Evolutionary conservation across 441 rosid genomes (phyloP).

Genomic region (Adansonia grandidieri): DNA sequence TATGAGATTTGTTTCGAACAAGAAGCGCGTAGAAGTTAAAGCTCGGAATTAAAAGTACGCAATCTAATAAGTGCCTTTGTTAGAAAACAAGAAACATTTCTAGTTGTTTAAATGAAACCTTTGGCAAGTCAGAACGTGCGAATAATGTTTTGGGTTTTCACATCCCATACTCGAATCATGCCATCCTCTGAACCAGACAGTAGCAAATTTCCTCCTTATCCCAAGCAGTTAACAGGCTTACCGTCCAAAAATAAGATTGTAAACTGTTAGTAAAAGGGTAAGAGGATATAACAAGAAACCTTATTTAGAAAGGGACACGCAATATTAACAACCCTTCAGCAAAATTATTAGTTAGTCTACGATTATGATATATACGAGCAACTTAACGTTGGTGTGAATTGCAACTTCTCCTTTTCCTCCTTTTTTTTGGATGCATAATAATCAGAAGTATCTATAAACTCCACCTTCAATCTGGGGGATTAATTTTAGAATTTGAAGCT

Average conservation of each 20-base stretch:
- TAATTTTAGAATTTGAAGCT: background rate
- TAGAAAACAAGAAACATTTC: conserved; percentile 7
- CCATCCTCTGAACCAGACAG: conserved; percentile 91
- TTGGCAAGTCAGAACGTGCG: conserved; percentile 65
- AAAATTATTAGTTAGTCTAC: background rate
- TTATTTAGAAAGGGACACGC: background rate
- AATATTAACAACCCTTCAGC: background rate
- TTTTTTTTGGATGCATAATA: background rate
- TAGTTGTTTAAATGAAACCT: conserved; percentile 44
- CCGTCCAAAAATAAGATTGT: conserved; percentile 43
- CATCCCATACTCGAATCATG: conserved; percentile 66
- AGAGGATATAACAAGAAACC: background rate
- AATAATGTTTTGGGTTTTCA: conserved; percentile 46
- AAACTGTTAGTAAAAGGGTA: conserved; percentile 5
- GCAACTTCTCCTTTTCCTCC: background rate
- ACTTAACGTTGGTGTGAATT: background rate
- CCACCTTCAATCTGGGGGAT: background rate
- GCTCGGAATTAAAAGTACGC: background rate
- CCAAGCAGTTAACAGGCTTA: conserved; percentile 75
- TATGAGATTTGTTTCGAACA: conserved; percentile 14
- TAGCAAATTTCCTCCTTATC: conserved; percentile 58
- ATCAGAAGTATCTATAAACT: background rate
- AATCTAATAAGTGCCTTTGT: background rate
- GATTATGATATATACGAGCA: background rate
- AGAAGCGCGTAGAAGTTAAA: background rate